Conservation (phyloP, 2,329 filamentous ascomycete species). For the Fusarium annulatum region DNA sequence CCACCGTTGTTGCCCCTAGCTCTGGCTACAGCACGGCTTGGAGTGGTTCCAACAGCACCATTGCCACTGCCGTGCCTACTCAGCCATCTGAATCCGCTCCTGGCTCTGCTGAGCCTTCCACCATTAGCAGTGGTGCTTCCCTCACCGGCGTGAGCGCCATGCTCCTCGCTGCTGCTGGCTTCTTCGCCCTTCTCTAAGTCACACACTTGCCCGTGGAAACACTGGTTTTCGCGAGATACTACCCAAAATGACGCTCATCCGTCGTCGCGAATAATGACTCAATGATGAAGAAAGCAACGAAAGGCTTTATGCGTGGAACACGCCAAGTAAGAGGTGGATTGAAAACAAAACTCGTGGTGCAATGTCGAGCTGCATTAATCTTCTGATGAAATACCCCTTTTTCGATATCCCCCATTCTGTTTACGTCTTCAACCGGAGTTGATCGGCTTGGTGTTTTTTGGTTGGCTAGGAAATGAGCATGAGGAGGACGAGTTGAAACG, state of each 20-base stretch:
- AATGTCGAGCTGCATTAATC: slow-evolving; percentile 41
- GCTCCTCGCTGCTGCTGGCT: slow-evolving; percentile 51
- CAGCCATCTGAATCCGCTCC: slow-evolving; percentile 40
- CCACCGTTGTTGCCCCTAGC: slow-evolving; percentile 44
- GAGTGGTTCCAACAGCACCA: slow-evolving; percentile 50
- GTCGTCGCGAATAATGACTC: slow-evolving; percentile 52
- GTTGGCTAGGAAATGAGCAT: slow-evolving; percentile 28
- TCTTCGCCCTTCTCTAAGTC: slow-evolving; percentile 51
- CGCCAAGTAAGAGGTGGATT: slow-evolving; percentile 11
- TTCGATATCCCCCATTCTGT: slow-evolving; percentile 40
- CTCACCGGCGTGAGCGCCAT: slow-evolving; percentile 51
- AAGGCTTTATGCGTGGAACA: slow-evolving; percentile 20
- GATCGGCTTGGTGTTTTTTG: slow-evolving; percentile 45
- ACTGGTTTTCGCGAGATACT: slow-evolving; percentile 13
- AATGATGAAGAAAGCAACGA: slow-evolving; percentile 40
- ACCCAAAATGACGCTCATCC: slow-evolving; percentile 32
- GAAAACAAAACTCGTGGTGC: slow-evolving; percentile 34
- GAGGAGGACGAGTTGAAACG: slow-evolving; percentile 30
- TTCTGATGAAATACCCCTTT: slow-evolving; percentile 44
- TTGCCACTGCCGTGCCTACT: slow-evolving; percentile 41
- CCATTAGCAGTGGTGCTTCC: slow-evolving; percentile 46
- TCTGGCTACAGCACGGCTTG: slow-evolving; percentile 46
- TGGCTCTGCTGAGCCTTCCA: slow-evolving; percentile 33
- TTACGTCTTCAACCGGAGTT: slow-evolving; percentile 42
- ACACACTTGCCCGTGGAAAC: slow-evolving; percentile 43